phyloP scores from a whole-genome alignment of 306 rosid species.

The Cucurbita argyrosperma region DNA sequence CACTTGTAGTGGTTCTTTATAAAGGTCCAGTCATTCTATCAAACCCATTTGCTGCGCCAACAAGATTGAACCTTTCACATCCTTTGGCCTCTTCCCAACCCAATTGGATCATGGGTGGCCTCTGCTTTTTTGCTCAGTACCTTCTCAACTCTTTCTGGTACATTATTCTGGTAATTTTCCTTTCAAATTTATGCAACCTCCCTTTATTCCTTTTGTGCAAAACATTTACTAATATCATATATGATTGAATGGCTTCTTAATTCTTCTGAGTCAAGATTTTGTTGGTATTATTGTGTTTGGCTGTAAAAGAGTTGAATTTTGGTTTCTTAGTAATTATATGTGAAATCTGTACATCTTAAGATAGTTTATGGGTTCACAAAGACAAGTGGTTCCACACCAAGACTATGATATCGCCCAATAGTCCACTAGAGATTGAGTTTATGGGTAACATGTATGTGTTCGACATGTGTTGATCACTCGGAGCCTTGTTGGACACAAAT shows the following conservation, averaged over 20 bases:
- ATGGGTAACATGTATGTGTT: background rate
- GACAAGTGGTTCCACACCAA: background rate
- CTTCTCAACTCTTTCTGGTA: slow-evolving; percentile 13
- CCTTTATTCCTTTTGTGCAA: background rate
- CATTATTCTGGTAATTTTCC: slow-evolving; percentile 15
- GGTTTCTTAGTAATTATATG: background rate
- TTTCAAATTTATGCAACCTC: background rate
- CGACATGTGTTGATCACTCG: background rate
- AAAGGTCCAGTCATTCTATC: slow-evolving; percentile 25
- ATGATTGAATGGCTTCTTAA: background rate
- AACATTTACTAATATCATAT: background rate
- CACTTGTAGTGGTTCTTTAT: slow-evolving; percentile 32
- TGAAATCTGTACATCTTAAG: background rate
- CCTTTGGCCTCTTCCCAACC: slow-evolving; percentile 7
- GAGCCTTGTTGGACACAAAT: background rate
- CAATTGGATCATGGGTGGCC: slow-evolving; percentile 18
- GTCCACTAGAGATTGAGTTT: background rate
- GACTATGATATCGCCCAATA: background rate
- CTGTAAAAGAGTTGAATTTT: background rate
- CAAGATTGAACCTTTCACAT: background rate
- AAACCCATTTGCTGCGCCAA: background rate
- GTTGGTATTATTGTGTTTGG: background rate
- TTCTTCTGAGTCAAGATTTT: background rate
- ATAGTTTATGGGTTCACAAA: background rate
- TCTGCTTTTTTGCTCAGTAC: slow-evolving; percentile 7